These are phyloP conservation scores for Agastache rugosa DNA, from an alignment of 257 asterid genomes.

Conservation along the genomic window DNA sequence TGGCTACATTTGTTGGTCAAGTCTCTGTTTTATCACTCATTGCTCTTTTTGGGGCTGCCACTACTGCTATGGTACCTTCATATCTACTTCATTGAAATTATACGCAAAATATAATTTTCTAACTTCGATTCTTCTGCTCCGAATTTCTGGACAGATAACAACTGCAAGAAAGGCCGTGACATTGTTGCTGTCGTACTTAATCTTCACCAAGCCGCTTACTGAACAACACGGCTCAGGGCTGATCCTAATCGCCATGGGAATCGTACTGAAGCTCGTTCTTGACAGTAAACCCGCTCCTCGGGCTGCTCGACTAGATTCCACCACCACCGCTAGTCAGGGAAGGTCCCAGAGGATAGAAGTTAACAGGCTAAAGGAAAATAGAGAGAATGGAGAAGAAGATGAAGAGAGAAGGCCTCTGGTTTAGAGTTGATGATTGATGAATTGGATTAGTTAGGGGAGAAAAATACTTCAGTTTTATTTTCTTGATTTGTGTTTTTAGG, in stretches of 20 bases:
- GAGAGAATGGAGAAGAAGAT: slow-evolving; percentile 42
- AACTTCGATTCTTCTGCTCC: background rate
- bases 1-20: slow-evolving; percentile 90
- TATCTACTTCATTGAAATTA: background rate
- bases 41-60: slow-evolving; percentile 87
- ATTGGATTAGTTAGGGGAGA: slow-evolving; percentile 10
- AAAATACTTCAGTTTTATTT: slow-evolving; percentile 2
- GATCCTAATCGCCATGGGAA: slow-evolving; percentile 74
- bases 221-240: slow-evolving; percentile 79
- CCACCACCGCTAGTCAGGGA: slow-evolving; percentile 3
- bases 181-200: slow-evolving; percentile 69
- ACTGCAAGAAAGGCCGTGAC: slow-evolving; percentile 95
- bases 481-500: slow-evolving; percentile 9
- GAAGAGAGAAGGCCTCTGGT: slow-evolving; percentile 68
- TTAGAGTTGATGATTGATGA: slow-evolving; percentile 31
- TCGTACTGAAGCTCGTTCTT: slow-evolving; percentile 66
- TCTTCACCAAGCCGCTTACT: slow-evolving; percentile 83
- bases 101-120: background rate
- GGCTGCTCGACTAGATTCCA: slow-evolving; percentile 24
- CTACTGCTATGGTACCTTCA: slow-evolving; percentile 79
- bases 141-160: slow-evolving; percentile 56
- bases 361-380: slow-evolving; percentile 34
- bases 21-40: slow-evolving; percentile 86
- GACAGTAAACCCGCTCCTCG: slow-evolving; percentile 53
- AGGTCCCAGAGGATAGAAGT: slow-evolving; percentile 38